A percentile compares a stretch with the other conserved stretches of the same genome.
These are phyloP conservation scores for Aspergillus latus DNA, from an alignment of 2,329 filamentous ascomycete genomes.

Conservation along the genomic window DNA sequence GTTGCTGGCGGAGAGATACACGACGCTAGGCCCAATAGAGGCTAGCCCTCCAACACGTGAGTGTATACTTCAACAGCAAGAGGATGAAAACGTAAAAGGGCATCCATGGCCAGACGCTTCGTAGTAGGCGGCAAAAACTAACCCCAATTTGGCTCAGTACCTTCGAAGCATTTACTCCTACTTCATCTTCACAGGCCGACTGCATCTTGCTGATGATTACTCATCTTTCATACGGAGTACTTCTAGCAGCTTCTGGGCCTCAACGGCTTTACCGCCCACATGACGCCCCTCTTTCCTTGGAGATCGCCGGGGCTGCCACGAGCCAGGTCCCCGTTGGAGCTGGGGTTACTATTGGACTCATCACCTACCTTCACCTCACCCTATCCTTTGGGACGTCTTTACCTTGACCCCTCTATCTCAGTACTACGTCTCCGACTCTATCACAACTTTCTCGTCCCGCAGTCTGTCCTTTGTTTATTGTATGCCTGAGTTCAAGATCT, in stretches of 20 bases:
- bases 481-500: constrained; percentile 89
- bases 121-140: not conserved
- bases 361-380: not conserved
- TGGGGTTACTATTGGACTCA: constrained; percentile 1
- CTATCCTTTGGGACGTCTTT: not conserved
- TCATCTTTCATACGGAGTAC: not conserved
- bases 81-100: not conserved
- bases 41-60: constrained; percentile 24
- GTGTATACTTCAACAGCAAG: constrained; percentile 8
- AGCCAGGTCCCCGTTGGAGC: constrained; percentile 6
- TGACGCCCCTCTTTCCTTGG: constrained; percentile 13
- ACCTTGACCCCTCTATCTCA: not conserved
- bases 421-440: not conserved
- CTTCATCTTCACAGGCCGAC: not conserved
- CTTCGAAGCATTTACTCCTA: too few species aligned
- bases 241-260: constrained; percentile 19
- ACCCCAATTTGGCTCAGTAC: not conserved
- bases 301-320: constrained; percentile 1
- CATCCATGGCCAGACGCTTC: not conserved
- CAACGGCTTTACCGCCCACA: constrained; percentile 18
- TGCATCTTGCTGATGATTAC: constrained; percentile 2
- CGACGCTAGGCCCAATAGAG: constrained; percentile 20
- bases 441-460: not conserved
- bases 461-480: constrained; percentile 23
- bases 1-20: constrained; percentile 12